Conservation (phyloP, 345 rosid species). For the Syzygium aqueum region DNA sequence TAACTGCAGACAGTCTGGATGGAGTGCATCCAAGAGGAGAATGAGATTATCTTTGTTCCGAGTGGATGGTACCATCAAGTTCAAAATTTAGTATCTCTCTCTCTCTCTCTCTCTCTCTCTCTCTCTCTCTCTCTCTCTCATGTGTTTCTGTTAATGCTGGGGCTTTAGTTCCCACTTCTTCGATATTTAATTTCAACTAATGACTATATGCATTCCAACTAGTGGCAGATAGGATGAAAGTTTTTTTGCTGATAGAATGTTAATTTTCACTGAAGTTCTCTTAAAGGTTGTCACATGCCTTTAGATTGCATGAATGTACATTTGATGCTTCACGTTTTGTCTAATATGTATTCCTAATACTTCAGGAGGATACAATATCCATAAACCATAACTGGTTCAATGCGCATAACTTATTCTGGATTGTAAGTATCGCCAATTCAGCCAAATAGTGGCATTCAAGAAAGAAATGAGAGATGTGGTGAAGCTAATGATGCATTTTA, state of each 20-base stretch:
- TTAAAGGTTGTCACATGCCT: background rate
- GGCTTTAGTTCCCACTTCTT: background rate
- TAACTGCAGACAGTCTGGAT: constrained; percentile 68
- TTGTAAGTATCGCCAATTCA: constrained; percentile 41
- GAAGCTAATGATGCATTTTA: background rate
- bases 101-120: background rate
- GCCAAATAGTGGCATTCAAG: background rate
- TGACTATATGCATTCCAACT: background rate
- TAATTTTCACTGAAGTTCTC: background rate
- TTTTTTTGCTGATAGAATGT: background rate
- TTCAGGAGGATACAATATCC: constrained; percentile 86
- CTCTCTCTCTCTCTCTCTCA: background rate
- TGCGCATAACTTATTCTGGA: constrained; percentile 70
- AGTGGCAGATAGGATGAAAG: background rate
- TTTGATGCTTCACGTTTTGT: background rate
- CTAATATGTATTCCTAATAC: constrained; percentile 4
- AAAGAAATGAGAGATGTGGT: background rate
- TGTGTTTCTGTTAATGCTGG: background rate
- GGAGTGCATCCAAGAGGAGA: constrained; percentile 66
- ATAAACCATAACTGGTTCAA: constrained; percentile 98
- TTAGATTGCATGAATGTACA: background rate
- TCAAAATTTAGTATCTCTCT: constrained; percentile 59
- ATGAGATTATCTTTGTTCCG: constrained; percentile 79
- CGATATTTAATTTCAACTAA: background rate
- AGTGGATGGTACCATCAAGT: constrained; percentile 99